Evolutionary conservation across 2,329 filamentous ascomycete species (phyloP).

Genomic region (Xylogone sp.): DNA sequence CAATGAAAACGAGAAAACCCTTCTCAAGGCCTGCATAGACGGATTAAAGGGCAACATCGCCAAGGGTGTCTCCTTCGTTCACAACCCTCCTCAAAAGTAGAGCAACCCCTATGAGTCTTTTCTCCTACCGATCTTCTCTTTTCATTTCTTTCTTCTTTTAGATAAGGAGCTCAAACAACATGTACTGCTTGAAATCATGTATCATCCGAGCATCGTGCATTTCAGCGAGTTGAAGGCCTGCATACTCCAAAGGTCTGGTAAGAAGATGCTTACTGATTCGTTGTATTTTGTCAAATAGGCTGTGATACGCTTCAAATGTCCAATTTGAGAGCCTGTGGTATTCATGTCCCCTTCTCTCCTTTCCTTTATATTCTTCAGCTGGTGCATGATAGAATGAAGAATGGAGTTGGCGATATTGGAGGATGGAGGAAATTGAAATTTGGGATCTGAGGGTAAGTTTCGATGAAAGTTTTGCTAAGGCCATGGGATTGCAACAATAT

Average conservation of each 20-base stretch:
- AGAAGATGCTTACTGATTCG: slow-evolving; percentile 25
- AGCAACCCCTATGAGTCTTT: slow-evolving; percentile 27
- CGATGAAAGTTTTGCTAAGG: background rate
- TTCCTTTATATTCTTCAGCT: background rate
- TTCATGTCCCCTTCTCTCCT: slow-evolving; percentile 2
- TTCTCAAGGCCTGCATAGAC: slow-evolving; percentile 70
- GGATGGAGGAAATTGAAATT: background rate
- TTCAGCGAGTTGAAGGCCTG: background rate
- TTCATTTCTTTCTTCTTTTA: background rate
- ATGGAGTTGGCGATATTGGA: background rate
- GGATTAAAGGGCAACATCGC: slow-evolving; percentile 89
- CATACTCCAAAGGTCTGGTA: slow-evolving; percentile 9
- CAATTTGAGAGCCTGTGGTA: background rate
- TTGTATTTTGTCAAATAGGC: slow-evolving; percentile 36
- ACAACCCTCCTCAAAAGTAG: slow-evolving; percentile 88
- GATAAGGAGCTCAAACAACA: background rate
- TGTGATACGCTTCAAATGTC: slow-evolving; percentile 29
- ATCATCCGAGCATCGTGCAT: background rate
- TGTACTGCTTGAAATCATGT: background rate
- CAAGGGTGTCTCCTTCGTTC: slow-evolving; percentile 88
- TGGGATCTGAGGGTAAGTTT: background rate
- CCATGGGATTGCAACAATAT: background rate
- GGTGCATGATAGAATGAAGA: background rate
- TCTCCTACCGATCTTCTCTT: slow-evolving; percentile 5
- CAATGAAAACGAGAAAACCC: slow-evolving; percentile 83